Evolutionary conservation across 2,329 filamentous ascomycete genomes (phyloP).

Genomic region (Neofusicoccum cordaticola): DNA sequence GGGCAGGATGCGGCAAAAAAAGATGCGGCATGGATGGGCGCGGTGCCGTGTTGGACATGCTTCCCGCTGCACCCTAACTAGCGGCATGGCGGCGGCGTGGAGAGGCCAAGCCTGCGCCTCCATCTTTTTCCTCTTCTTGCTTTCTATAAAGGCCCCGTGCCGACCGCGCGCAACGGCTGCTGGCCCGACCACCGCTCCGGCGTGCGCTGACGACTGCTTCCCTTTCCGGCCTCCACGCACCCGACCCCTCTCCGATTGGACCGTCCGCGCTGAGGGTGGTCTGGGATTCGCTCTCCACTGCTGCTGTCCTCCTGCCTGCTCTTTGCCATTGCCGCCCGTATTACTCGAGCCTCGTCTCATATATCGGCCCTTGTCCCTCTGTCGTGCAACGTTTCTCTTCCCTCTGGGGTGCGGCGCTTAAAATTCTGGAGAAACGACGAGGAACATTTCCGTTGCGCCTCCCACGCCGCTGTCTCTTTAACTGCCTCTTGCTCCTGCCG

Average conservation of each 20-base stretch:
- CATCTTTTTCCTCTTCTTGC: not conserved
- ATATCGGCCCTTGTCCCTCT: slow-evolving; percentile 2
- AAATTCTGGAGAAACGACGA: not conserved
- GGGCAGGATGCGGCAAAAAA: not conserved
- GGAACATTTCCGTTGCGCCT: not conserved
- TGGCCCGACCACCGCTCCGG: not conserved
- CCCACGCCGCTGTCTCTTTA: not conserved
- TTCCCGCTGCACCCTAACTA: not conserved
- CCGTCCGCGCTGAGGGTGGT: not conserved
- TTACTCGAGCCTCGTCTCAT: slow-evolving; percentile 13
- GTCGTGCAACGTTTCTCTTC: not conserved
- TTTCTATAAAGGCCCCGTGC: not conserved
- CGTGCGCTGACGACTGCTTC: not conserved
- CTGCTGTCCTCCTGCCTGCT: not conserved
- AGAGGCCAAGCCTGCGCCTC: not conserved
- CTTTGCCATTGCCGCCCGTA: slow-evolving; percentile 11
- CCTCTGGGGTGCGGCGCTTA: slow-evolving; percentile 3
- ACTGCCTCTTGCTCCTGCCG: not conserved
- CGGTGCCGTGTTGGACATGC: not conserved
- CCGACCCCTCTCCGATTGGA: not conserved
- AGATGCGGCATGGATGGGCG: not conserved
- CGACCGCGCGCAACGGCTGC: not conserved
- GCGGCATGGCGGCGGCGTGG: not conserved
- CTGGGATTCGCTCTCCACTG: not conserved
- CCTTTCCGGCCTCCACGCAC: not conserved